A percentile compares a stretch with the other conserved stretches of the same genome.
phyloP scores from a whole-genome alignment of 2,329 filamentous ascomycete species.

The Diplocarpon rosae region DNA sequence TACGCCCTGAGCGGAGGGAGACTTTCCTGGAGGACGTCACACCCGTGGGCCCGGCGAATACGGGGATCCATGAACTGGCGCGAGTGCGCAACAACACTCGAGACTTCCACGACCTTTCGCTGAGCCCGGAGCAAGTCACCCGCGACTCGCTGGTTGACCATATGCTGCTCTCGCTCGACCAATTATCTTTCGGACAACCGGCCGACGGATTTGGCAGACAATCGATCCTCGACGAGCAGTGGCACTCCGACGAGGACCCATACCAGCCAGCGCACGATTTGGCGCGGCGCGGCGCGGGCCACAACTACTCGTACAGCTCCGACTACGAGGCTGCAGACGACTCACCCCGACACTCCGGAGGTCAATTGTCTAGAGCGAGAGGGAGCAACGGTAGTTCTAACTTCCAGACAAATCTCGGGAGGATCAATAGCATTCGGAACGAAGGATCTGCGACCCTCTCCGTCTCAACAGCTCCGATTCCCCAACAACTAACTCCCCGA shows the following conservation, averaged over 20 bases:
- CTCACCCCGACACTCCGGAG: slow-evolving; percentile 38
- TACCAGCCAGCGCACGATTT: slow-evolving; percentile 22
- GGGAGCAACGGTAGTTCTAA: slow-evolving; percentile 76
- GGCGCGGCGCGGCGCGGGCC: slow-evolving; percentile 20
- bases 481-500: slow-evolving; percentile 33
- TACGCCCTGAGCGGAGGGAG: slow-evolving; percentile 18
- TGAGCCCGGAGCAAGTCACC: slow-evolving; percentile 64
- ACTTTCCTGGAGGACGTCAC: slow-evolving; percentile 28
- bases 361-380: slow-evolving; percentile 43
- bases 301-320: slow-evolving; percentile 49
- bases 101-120: slow-evolving; percentile 63
- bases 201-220: slow-evolving; percentile 19
- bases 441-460: slow-evolving; percentile 27
- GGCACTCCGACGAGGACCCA: slow-evolving; percentile 25
- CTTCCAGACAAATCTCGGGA: slow-evolving; percentile 47
- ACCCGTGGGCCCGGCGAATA: slow-evolving; percentile 21
- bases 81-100: slow-evolving; percentile 13
- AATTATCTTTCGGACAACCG: slow-evolving; percentile 50
- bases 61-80: slow-evolving; percentile 17
- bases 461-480: slow-evolving; percentile 24
- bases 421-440: slow-evolving; percentile 48
- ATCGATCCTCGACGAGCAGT: slow-evolving; percentile 18
- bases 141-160: slow-evolving; percentile 91
- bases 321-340: slow-evolving; percentile 47
- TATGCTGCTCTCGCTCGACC: slow-evolving; percentile 87